A percentile compares a stretch with the other conserved stretches of the same genome.
Evolutionary conservation across 2,329 filamentous ascomycete genomes (phyloP).

Genomic region (Talaromyces sp.): DNA sequence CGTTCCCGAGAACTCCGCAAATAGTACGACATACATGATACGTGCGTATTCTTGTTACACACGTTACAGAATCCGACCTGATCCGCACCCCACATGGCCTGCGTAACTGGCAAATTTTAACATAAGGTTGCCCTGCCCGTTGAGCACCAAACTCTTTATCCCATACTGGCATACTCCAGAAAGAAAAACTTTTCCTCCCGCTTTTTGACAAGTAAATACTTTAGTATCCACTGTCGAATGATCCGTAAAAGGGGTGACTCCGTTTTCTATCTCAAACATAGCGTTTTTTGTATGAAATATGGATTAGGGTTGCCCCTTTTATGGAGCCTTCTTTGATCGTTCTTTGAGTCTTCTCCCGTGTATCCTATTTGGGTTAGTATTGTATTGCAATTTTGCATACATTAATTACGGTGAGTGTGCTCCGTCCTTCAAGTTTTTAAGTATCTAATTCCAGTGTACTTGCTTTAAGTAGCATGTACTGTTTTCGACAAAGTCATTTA

Average conservation of each 20-base stretch:
- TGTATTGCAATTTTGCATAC: neutral
- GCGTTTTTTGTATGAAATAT: neutral
- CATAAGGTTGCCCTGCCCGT: conserved; percentile 11
- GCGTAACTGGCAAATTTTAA: neutral
- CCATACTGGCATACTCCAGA: neutral
- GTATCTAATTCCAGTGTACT: neutral
- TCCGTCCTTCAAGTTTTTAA: too few species aligned
- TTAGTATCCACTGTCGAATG: neutral
- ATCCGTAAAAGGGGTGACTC: neutral
- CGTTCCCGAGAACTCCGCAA: neutral
- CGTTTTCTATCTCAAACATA: conserved; percentile 1
- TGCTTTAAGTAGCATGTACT: neutral
- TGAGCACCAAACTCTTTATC: conserved; percentile 2
- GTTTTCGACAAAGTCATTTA: neutral
- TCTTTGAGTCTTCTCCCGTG: conserved; percentile 11
- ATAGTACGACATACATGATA: neutral
- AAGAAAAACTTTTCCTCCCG: neutral
- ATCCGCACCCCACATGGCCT: conserved; percentile 8
- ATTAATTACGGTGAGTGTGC: neutral
- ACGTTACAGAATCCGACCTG: neutral
- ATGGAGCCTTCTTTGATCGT: conserved; percentile 11
- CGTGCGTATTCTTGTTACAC: neutral
- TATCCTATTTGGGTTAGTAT: conserved; percentile 8
- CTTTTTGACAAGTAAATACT: neutral
- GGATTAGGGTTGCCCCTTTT: conserved; percentile 1